phyloP scores from a whole-genome alignment of 2,329 filamentous ascomycete genomes.

The Orbilia quercus region DNA sequence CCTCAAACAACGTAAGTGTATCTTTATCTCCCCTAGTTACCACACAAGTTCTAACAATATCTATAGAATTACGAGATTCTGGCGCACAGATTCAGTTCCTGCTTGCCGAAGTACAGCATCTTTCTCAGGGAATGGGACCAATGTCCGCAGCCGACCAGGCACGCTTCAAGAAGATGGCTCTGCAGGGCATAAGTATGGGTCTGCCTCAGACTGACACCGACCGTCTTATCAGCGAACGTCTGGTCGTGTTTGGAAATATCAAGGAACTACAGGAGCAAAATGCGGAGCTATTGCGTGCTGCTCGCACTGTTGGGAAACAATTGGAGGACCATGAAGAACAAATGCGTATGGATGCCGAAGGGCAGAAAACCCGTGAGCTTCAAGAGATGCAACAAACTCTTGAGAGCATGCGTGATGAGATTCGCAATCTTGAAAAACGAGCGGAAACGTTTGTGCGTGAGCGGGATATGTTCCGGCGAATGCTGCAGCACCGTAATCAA shows the following conservation, averaged over 20 bases:
- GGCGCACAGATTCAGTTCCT: slow-evolving; percentile 91
- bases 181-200: slow-evolving; percentile 78
- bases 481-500: slow-evolving; percentile 76
- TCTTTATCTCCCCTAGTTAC: neutral
- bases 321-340: slow-evolving; percentile 57
- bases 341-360: slow-evolving; percentile 67
- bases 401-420: slow-evolving; percentile 83
- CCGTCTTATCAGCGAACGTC: slow-evolving; percentile 85
- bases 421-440: slow-evolving; percentile 78
- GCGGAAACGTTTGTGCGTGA: slow-evolving; percentile 95
- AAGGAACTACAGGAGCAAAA: slow-evolving; percentile 89
- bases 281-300: slow-evolving; percentile 81
- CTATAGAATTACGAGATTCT: slow-evolving; percentile 78
- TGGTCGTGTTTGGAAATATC: slow-evolving; percentile 90
- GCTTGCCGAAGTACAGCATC: slow-evolving; percentile 84
- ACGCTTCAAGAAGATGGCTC: slow-evolving; percentile 79
- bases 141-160: slow-evolving; percentile 77
- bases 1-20: slow-evolving; percentile 72
- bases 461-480: slow-evolving; percentile 95
- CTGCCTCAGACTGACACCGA: slow-evolving; percentile 83
- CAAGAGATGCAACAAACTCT: slow-evolving; percentile 78
- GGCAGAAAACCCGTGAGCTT: slow-evolving; percentile 75
- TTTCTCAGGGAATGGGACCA: slow-evolving; percentile 79
- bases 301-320: slow-evolving; percentile 77
- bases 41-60: slow-evolving; percentile 8